Percentiles rank a stretch among this genome's conserved stretches.
phyloP scores from a whole-genome alignment of 2,329 filamentous ascomycete genomes.

The Pseudocercospora musae region DNA sequence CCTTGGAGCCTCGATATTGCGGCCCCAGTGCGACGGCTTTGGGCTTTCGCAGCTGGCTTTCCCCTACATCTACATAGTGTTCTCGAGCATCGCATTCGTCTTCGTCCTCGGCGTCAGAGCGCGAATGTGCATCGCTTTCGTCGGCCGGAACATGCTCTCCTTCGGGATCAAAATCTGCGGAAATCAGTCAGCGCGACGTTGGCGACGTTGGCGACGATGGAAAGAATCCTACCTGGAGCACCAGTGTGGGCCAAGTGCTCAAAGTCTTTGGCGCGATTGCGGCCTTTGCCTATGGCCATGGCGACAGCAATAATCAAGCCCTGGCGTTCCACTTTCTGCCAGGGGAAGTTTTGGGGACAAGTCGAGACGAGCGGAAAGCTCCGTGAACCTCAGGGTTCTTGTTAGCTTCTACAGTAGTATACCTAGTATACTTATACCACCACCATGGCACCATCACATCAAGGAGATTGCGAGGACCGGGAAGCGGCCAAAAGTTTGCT shows the following conservation, averaged over 20 bases:
- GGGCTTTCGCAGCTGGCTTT: conserved; percentile 77
- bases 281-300: conserved; percentile 30
- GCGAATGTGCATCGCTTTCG: conserved; percentile 57
- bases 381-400: not conserved
- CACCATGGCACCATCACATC: no score
- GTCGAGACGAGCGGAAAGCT: not conserved
- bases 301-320: not conserved
- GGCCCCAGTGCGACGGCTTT: conserved; percentile 68
- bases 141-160: conserved; percentile 43
- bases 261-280: conserved; percentile 31
- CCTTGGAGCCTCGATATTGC: conserved; percentile 72
- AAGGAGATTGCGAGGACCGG: no score
- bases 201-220: conserved; percentile 1
- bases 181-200: not conserved
- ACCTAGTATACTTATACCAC: no score
- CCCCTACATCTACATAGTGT: conserved; percentile 79
- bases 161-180: conserved; percentile 78
- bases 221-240: conserved; percentile 32
- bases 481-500: no score
- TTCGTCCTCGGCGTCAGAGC: conserved; percentile 47
- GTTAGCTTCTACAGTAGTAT: no score
- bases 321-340: not conserved
- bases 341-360: not conserved
- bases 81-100: conserved; percentile 66
- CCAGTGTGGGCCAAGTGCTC: conserved; percentile 28